phyloP scores from a whole-genome alignment of 2,329 filamentous ascomycete genomes.

The Fusarium sublunatum region DNA sequence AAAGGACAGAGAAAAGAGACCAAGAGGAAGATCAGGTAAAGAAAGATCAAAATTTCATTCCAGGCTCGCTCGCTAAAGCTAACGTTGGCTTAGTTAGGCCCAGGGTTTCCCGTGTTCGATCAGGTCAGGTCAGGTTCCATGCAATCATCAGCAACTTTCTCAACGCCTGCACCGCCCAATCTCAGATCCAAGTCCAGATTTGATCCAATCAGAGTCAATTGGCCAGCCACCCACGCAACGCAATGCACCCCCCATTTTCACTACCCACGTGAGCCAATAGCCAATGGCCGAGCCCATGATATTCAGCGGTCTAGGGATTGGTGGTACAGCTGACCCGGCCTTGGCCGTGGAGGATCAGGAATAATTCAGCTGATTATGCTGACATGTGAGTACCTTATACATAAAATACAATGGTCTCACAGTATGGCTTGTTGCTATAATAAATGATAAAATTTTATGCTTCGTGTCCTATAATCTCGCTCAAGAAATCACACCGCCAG shows the following conservation, averaged over 20 bases:
- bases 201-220: conserved; percentile 22
- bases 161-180: conserved; percentile 15
- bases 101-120: conserved; percentile 31
- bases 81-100: not conserved
- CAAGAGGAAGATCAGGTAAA: not conserved
- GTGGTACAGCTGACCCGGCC: conserved; percentile 31
- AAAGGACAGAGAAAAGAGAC: not conserved
- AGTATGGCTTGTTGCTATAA: not conserved
- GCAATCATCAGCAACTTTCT: conserved; percentile 40
- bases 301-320: conserved; percentile 28
- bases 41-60: conserved; percentile 14
- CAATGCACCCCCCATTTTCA: conserved; percentile 12
- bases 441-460: conserved; percentile 12
- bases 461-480: conserved; percentile 28
- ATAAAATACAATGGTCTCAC: not conserved
- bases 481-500: conserved; percentile 24
- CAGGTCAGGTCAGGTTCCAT: conserved; percentile 23
- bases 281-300: conserved; percentile 38
- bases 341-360: conserved; percentile 22
- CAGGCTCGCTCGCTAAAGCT: conserved; percentile 22
- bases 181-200: conserved; percentile 30
- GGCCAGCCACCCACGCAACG: conserved; percentile 21
- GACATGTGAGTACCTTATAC: too few relatives aligned
- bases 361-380: not conserved
- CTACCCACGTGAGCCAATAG: conserved; percentile 36